These are phyloP conservation scores for Pouteria glomerata DNA, from an alignment of 148 eudicot genomes.

Conservation along the genomic window DNA sequence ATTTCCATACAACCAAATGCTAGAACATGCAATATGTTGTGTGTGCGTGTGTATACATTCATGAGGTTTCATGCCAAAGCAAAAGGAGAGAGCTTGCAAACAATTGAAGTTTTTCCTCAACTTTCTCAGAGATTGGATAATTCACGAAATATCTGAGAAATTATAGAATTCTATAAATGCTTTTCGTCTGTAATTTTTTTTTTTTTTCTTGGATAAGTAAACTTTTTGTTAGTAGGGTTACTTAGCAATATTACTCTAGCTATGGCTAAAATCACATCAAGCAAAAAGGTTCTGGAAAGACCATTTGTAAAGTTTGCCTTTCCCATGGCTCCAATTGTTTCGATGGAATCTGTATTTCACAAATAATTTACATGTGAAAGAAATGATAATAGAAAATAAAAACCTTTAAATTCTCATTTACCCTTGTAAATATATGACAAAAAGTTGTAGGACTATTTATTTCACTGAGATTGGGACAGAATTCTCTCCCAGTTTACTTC, in stretches of 20 bases:
- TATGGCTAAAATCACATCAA: neutral
- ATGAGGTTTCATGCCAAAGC: neutral
- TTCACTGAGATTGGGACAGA: neutral
- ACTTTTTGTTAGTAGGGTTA: neutral
- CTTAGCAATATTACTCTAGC: neutral
- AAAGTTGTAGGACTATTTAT: neutral
- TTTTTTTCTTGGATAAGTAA: too few species aligned
- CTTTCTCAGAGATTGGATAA: neutral
- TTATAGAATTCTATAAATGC: neutral
- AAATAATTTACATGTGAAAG: neutral
- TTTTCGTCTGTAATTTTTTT: neutral
- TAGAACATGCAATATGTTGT: neutral
- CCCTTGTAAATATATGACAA: neutral
- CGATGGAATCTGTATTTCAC: neutral
- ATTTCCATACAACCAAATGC: neutral
- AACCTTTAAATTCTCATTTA: neutral
- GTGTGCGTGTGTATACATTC: too few species aligned
- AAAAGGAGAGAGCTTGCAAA: neutral
- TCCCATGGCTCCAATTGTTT: conserved; percentile 1
- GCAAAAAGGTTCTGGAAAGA: neutral
- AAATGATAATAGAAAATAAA: neutral
- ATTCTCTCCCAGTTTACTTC: neutral
- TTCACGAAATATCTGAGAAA: neutral
- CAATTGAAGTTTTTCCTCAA: neutral
- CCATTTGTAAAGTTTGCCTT: neutral